Evolutionary conservation across 441 rosid genomes (phyloP), one percentile per base, ranked within the genome.

Genomic region (Syzygium malaccense): DNA sequence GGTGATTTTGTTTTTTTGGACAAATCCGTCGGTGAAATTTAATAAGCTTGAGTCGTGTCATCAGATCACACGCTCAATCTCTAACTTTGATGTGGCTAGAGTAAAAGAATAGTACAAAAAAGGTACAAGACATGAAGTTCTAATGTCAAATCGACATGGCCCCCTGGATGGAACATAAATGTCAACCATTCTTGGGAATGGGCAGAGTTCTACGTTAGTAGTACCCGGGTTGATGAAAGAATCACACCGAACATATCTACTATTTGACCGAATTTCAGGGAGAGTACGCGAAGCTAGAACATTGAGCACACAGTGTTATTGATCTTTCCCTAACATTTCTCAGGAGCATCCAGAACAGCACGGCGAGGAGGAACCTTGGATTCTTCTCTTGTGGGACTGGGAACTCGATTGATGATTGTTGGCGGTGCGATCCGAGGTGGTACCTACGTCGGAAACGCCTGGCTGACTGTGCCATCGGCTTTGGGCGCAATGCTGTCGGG

Each of bases 401-500:
- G 55, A 95, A 95, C 75, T 95, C 97, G 3, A 94, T 95, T 2
- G 97, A 95, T 14, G 96, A 95, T 84, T 95, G 97, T 89, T 95
- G 97, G 97, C 91, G 96, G 56, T 95, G 97, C 55, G 95, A 95
- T 89, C 89, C 86, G 1, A 86, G 60, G 12, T 95, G 97, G 97
- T 86, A 92, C 25, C 91, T 87, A 23, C 91, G 88, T 78, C 89
- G 97, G 37, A 93, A 93, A 91, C 92, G 62, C 68, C 92, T 95
- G 5, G 97, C 97, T 5, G 89, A 93, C 86, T 95, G 97, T 15
- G 95, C 91, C 33, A 93, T 95, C 8, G 97, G 97, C 8, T 95
- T 95, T 14, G 97, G 97, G 48, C 94, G 94, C 88, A 95, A 92
- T 68, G 97, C 97, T 25, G 32, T 95, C 3, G 97, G 97, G 14